A percentile compares a stretch with the other conserved stretches of the same genome.
These are phyloP conservation scores for Tylopilus sp. DNA, from an alignment of 768 basidiomycete genomes.

Conservation along the genomic window DNA sequence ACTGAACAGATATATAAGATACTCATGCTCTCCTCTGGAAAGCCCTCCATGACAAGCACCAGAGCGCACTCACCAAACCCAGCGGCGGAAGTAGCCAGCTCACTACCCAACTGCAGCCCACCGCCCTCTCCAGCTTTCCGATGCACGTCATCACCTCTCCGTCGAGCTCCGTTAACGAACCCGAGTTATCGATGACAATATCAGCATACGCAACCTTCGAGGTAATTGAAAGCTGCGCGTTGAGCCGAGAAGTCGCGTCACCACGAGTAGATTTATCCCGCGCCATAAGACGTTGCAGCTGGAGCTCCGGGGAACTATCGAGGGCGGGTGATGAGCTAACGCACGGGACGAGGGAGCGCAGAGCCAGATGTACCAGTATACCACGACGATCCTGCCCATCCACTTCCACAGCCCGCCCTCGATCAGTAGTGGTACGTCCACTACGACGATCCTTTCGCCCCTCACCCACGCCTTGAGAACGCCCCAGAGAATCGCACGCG, in stretches of 20 bases:
- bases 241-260: slow-evolving; percentile 71
- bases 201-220: slow-evolving; percentile 85
- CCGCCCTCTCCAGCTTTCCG: slow-evolving; percentile 39
- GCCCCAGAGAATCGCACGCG: slow-evolving; percentile 66
- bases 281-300: slow-evolving; percentile 76
- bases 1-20: background rate
- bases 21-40: slow-evolving; percentile 18
- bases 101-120: slow-evolving; percentile 58
- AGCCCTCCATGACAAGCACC: slow-evolving; percentile 36
- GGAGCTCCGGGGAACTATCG: slow-evolving; percentile 72
- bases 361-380: slow-evolving; percentile 69
- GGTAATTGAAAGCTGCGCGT: slow-evolving; percentile 75
- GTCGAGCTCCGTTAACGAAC: slow-evolving; percentile 64
- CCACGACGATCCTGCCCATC: slow-evolving; percentile 82
- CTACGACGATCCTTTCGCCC: slow-evolving; percentile 74
- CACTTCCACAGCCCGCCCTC: slow-evolving; percentile 83
- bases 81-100: slow-evolving; percentile 59
- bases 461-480: slow-evolving; percentile 69
- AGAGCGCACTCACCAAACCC: slow-evolving; percentile 46
- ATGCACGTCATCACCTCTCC: slow-evolving; percentile 42
- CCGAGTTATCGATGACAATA: slow-evolving; percentile 85
- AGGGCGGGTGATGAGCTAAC: background rate
- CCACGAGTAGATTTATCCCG: slow-evolving; percentile 65
- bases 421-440: slow-evolving; percentile 91
- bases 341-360: background rate